A percentile compares a stretch with the other conserved stretches of the same genome.
phyloP scores from a whole-genome alignment of 108 stramenopile species.

The Skeletonema potamos region DNA sequence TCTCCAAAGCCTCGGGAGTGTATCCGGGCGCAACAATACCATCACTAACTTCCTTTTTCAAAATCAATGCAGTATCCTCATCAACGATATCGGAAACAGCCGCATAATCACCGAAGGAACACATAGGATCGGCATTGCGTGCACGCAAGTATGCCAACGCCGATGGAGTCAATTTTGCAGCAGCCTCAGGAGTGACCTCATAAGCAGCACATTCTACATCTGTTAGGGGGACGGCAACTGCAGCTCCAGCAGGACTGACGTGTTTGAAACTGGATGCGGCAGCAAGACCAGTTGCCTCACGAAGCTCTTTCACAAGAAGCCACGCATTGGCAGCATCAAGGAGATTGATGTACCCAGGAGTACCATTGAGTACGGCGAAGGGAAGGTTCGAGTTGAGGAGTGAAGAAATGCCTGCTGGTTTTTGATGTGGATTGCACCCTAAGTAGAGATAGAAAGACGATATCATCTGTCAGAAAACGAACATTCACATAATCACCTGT shows the following conservation, averaged over 20 bases:
- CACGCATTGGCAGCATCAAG: constrained; percentile 98
- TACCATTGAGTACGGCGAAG: constrained; percentile 89
- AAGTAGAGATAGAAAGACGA: not conserved
- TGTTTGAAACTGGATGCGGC: constrained; percentile 99
- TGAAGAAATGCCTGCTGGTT: constrained; percentile 85
- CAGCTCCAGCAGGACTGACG: constrained; percentile 97
- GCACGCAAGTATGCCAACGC: constrained; percentile 98
- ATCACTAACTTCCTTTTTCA: constrained; percentile 97
- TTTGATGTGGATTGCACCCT: constrained; percentile 97
- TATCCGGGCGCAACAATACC: constrained; percentile 99
- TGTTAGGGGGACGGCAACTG: constrained; percentile 92
- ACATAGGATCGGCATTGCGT: constrained; percentile 98
- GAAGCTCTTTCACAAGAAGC: constrained; percentile 95
- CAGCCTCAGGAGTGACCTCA: constrained; percentile 76
- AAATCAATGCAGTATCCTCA: constrained; percentile 92
- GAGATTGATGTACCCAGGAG: constrained; percentile 98
- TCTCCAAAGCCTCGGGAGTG: constrained; percentile 93
- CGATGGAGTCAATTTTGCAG: constrained; percentile 79
- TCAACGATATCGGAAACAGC: constrained; percentile 96
- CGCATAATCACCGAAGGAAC: constrained; percentile 97
- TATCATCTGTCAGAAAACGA: not conserved
- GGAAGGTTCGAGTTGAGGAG: constrained; percentile 81
- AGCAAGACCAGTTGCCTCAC: constrained; percentile 86
- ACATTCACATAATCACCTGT: not conserved
- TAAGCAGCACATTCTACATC: constrained; percentile 88